Conservation (phyloP, 176 grass and related monocot species). For the Aegilops bicornis region DNA sequence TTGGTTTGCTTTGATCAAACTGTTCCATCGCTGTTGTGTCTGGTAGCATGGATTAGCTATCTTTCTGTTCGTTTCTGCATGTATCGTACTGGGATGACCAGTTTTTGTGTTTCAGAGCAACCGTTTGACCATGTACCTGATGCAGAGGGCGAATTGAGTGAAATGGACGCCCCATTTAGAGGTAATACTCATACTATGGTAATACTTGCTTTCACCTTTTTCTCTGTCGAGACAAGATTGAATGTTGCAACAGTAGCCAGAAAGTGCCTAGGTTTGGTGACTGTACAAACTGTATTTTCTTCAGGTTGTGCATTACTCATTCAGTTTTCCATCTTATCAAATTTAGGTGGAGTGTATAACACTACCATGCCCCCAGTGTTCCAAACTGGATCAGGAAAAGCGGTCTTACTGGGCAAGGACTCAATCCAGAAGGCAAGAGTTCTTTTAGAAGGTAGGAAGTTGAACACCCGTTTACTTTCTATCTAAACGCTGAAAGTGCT, state of each 20-base stretch:
- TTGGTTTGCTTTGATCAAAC: neutral
- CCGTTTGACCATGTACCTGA: conserved; percentile 4
- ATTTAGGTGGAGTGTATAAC: conserved; percentile 23
- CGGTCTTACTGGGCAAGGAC: conserved; percentile 23
- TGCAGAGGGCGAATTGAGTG: neutral
- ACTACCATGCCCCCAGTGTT: conserved; percentile 23
- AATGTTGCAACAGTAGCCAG: neutral
- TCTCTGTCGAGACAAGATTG: neutral
- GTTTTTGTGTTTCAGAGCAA: conserved; percentile 28
- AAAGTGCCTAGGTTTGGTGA: neutral
- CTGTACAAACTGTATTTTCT: neutral
- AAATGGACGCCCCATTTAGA: conserved; percentile 13
- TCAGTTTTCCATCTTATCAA: neutral
- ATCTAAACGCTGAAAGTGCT: conserved; percentile 1
- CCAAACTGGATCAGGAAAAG: conserved; percentile 52
- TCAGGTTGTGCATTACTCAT: neutral
- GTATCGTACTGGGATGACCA: neutral
- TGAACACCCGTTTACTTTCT: neutral
- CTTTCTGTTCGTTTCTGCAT: neutral
- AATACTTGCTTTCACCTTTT: conserved; percentile 16
- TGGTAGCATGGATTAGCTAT: too few species aligned
- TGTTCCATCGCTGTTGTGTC: neutral
- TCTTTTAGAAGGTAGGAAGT: conserved; percentile 51
- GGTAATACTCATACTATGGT: conserved; percentile 35
- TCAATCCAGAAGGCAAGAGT: conserved; percentile 39